Percentiles rank a stretch among this genome's conserved stretches.
phyloP scores from a whole-genome alignment of 805 yeast species.

The Lipomyces chichibuensis region DNA sequence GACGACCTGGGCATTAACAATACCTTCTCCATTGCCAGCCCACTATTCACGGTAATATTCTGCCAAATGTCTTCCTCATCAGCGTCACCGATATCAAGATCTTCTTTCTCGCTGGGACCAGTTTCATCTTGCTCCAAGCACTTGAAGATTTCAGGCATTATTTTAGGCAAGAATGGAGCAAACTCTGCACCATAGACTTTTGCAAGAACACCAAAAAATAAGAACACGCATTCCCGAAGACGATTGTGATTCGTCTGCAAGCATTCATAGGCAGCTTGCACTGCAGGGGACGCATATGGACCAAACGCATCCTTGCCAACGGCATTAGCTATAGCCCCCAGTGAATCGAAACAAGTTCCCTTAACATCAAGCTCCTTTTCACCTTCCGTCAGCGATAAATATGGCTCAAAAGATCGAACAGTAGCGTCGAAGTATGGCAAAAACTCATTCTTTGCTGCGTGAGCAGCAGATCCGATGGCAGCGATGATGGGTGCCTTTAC shows the following conservation, averaged over 20 bases:
- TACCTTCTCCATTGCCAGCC: conserved; percentile 85
- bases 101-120: conserved; percentile 35
- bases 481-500: conserved; percentile 72
- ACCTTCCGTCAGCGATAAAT: conserved; percentile 68
- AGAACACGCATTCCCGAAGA: conserved; percentile 92
- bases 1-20: not conserved
- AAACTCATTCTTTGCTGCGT: conserved; percentile 87
- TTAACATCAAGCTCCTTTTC: conserved; percentile 90
- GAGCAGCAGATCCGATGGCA: conserved; percentile 96
- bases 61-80: conserved; percentile 68
- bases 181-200: conserved; percentile 91
- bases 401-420: conserved; percentile 78
- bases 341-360: conserved; percentile 89
- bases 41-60: conserved; percentile 85
- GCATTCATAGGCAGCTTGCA: conserved; percentile 82
- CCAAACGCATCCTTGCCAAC: conserved; percentile 90
- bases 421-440: conserved; percentile 84
- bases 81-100: conserved; percentile 40
- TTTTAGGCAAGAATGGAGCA: conserved; percentile 77
- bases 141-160: conserved; percentile 81
- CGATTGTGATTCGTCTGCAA: conserved; percentile 77
- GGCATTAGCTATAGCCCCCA: conserved; percentile 94
- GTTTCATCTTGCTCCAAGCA: conserved; percentile 88
- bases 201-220: conserved; percentile 91
- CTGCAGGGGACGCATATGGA: conserved; percentile 82